Conservation (phyloP, 441 rosid species). For the Adansonia grandidieri region DNA sequence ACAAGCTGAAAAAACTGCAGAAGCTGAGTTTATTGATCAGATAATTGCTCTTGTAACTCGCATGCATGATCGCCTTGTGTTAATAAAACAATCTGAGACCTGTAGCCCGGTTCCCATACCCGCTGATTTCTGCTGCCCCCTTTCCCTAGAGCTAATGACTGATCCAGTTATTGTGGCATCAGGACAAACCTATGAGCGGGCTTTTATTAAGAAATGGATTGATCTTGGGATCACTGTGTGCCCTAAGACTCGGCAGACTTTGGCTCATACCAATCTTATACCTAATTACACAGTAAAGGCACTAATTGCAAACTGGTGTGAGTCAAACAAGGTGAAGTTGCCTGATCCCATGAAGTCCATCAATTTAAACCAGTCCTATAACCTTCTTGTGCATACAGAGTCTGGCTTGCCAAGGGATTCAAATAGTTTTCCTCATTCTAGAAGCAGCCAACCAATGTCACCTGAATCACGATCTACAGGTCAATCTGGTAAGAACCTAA, state of each 20-base stretch:
- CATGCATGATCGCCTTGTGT: conserved; percentile 74
- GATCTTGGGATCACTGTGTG: conserved; percentile 87
- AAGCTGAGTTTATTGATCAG: conserved; percentile 67
- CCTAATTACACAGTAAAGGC: conserved; percentile 95
- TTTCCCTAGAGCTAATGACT: conserved; percentile 93
- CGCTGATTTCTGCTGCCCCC: conserved; percentile 86
- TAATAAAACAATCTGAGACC: conserved; percentile 65
- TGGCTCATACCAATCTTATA: conserved; percentile 70
- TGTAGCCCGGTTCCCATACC: conserved; percentile 73
- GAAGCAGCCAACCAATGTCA: conserved; percentile 46
- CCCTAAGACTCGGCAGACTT: conserved; percentile 83
- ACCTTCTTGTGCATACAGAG: conserved; percentile 57
- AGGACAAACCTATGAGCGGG: conserved; percentile 94
- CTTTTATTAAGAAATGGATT: conserved; percentile 83
- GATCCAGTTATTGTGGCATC: conserved; percentile 96
- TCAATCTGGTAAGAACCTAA: conserved; percentile 49
- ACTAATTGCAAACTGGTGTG: conserved; percentile 63
- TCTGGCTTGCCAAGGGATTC: conserved; percentile 45
- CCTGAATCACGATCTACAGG: conserved; percentile 56
- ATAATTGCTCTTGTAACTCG: conserved; percentile 59
- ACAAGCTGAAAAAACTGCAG: conserved; percentile 62
- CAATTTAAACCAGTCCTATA: conserved; percentile 60
- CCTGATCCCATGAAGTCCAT: conserved; percentile 68
- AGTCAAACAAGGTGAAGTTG: conserved; percentile 62
- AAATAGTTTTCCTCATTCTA: conserved; percentile 39